Evolutionary conservation across 2,329 filamentous ascomycete species (phyloP), one percentile per base, ranked within the genome.

Genomic region (Verticillium nubilum): DNA sequence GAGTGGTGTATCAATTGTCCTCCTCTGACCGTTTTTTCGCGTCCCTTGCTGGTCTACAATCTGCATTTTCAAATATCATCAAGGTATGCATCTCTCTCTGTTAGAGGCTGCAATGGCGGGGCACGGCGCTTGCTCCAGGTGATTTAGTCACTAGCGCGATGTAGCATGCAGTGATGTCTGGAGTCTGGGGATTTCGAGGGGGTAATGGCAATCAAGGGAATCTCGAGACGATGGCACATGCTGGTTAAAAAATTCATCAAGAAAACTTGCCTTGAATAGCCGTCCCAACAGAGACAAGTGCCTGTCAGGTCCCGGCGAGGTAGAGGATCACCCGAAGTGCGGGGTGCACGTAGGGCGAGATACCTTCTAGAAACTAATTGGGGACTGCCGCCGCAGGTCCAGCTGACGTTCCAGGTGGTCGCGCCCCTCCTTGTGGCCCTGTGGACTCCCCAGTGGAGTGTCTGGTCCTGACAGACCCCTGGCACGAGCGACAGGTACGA

Each of bases 401-500:
- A 47, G 42, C 42, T 47, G 42, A 47, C 42, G 54, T 37, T 56
- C 54, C 31, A 33, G 37, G 54, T 28, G 54, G 54, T 33, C 31
- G 54, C 31, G 54, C 31, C 31, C 54, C 37, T 23, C 54, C 54
- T 28, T 56, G 54, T 42, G 27, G 27, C 50, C 29, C 50, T 52
- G 50, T 23, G 19, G 56, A 37, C 27, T 26, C 17, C 23, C 28
- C 42, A 19, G 42, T 47, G 42, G 42, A 47, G 42, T 12, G 17
- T 25, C 42, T n/a, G 42, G 42, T n/a, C 42, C 42, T 47, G 42
- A n/a, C n/a, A 47, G 42, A 23, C 42, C 42, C 42, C 42, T 47
- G 42, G 54, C 54, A 56, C 31, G 54, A 56, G 54, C 54, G 54
- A 47, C 54, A 56, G 54, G 54, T 56, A 56, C 54, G 54, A 56